Conservation (phyloP, 2,329 filamentous ascomycete species). For the Tolypocladium ophioglossoides region DNA sequence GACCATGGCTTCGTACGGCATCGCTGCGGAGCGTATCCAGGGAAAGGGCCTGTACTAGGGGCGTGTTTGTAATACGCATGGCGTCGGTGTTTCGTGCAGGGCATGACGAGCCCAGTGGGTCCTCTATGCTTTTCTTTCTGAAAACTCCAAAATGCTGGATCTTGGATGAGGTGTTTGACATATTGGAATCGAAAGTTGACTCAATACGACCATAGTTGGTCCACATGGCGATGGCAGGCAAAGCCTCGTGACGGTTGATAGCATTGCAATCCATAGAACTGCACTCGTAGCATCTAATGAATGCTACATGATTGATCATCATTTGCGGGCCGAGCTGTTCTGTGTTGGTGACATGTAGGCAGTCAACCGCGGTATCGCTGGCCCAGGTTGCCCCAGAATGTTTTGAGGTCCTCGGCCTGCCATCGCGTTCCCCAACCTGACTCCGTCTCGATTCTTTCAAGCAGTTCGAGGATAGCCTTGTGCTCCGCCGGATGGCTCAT, state of each 20-base stretch:
- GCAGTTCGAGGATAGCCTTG: constrained; percentile 30
- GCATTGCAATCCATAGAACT: not conserved
- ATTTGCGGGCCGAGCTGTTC: no score
- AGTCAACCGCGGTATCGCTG: constrained; percentile 6
- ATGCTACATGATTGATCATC: no score
- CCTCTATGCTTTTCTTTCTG: not conserved
- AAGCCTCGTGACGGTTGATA: not conserved
- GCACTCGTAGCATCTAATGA: no score
- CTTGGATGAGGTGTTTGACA: not conserved
- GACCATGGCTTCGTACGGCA: constrained; percentile 16
- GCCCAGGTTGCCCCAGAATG: constrained; percentile 35
- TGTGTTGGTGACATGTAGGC: no score
- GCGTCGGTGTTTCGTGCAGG: not conserved
- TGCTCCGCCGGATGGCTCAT: constrained; percentile 36
- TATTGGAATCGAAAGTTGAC: no score
- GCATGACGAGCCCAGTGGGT: not conserved
- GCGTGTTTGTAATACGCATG: not conserved
- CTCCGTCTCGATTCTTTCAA: constrained; percentile 38
- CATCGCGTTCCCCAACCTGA: constrained; percentile 43
- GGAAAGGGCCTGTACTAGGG: constrained; percentile 14
- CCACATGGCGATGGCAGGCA: no score
- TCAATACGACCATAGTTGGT: no score
- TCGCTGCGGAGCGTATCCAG: constrained; percentile 22
- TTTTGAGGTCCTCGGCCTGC: constrained; percentile 39
- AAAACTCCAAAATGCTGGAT: not conserved